Percentiles rank a stretch among this genome's conserved stretches.
Conservation (phyloP, 352 stramenopile species). For the Saprolegnia parasitica region DNA sequence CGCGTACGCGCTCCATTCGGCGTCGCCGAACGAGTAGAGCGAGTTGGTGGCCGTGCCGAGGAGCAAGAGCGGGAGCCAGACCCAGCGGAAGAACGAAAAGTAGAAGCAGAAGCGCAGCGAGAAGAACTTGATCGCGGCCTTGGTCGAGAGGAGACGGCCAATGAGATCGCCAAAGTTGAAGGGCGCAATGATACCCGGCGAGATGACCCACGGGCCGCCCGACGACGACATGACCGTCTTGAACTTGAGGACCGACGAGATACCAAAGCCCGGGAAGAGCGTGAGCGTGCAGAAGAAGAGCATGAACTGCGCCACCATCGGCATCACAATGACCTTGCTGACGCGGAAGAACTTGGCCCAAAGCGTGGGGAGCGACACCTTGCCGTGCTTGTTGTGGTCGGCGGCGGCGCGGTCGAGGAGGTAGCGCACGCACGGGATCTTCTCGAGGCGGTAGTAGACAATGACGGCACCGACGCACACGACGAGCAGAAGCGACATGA, state of each 20-base stretch:
- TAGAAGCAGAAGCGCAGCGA: conserved; percentile 44
- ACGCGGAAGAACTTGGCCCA: conserved; percentile 44
- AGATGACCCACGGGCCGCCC: conserved; percentile 41
- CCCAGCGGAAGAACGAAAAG: conserved; percentile 42
- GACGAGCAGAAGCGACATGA: conserved; percentile 51
- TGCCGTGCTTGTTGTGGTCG: conserved; percentile 34
- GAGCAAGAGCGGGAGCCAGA: conserved; percentile 53
- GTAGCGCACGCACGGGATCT: conserved; percentile 45
- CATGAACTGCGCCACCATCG: conserved; percentile 45
- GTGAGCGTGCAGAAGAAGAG: conserved; percentile 57
- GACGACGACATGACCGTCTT: conserved; percentile 32
- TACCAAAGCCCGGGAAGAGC: conserved; percentile 54
- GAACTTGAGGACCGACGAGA: conserved; percentile 29
- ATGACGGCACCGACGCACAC: conserved; percentile 44
- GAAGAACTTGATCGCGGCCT: conserved; percentile 51
- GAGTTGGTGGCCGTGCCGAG: conserved; percentile 47
- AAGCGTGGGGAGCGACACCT: conserved; percentile 38
- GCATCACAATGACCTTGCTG: conserved; percentile 46
- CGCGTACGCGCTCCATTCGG: conserved; percentile 4
- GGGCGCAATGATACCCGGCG: conserved; percentile 46
- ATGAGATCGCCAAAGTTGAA: conserved; percentile 70
- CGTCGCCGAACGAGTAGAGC: conserved; percentile 47
- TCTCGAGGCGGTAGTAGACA: conserved; percentile 40
- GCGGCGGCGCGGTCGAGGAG: conserved; percentile 47
- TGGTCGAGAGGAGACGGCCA: conserved; percentile 44